Evolutionary conservation across 148 eudicot species (phyloP).

Genomic region (Salicornia ramosissima): DNA sequence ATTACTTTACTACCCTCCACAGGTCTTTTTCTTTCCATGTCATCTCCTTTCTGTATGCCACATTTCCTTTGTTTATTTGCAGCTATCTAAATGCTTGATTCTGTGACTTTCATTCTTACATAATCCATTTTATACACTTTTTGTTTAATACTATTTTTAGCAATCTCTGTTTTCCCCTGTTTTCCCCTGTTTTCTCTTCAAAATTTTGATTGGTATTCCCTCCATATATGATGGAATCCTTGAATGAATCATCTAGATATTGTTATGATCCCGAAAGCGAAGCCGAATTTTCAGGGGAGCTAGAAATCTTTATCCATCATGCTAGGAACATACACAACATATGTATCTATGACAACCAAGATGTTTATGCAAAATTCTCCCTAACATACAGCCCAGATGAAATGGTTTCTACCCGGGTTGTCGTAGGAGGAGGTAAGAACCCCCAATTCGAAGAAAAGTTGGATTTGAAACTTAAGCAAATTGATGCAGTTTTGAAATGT

Average conservation of each 20-base stretch:
- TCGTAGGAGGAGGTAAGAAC: slow-evolving; percentile 68
- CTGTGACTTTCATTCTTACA: slow-evolving; percentile 8
- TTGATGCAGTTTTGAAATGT: slow-evolving; percentile 60
- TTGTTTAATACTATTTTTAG: slow-evolving; percentile 1
- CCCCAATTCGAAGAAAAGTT: slow-evolving; percentile 62
- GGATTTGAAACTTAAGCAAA: slow-evolving; percentile 41
- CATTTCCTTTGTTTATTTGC: neutral
- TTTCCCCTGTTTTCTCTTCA: neutral
- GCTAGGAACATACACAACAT: slow-evolving; percentile 86
- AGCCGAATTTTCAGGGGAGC: slow-evolving; percentile 39
- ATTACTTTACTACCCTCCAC: neutral
- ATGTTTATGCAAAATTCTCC: slow-evolving; percentile 80
- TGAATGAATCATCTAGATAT: slow-evolving; percentile 38
- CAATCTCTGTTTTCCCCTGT: neutral
- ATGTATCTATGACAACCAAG: slow-evolving; percentile 81
- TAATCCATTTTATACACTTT: slow-evolving; percentile 1
- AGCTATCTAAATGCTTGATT: neutral
- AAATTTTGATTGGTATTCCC: neutral
- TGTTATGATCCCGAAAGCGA: slow-evolving; percentile 35
- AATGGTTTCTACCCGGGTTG: slow-evolving; percentile 46
- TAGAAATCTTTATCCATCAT: slow-evolving; percentile 63
- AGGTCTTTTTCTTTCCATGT: neutral
- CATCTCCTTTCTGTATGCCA: neutral
- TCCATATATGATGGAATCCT: slow-evolving; percentile 34
- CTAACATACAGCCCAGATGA: slow-evolving; percentile 78